These are phyloP conservation scores for Sapria himalayana DNA, from an alignment of 345 rosid species.

Conservation along the genomic window DNA sequence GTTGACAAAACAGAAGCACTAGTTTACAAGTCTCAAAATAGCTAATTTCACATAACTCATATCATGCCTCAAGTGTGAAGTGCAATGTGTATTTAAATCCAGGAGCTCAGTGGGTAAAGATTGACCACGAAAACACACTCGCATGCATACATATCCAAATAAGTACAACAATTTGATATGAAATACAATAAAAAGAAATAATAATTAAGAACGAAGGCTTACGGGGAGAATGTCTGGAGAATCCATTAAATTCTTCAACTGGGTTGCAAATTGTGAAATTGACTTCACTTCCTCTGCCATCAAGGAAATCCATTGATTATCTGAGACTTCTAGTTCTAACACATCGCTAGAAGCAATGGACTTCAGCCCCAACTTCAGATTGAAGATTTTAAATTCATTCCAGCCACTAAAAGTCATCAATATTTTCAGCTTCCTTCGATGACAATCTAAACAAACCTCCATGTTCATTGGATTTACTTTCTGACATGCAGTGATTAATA, in stretches of 20 bases:
- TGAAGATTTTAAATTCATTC: constrained; percentile 20
- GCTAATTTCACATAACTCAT: too few relatives aligned
- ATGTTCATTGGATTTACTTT: constrained; percentile 32
- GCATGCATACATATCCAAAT: too few relatives aligned
- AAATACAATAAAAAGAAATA: constrained; percentile 3
- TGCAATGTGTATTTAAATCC: too few relatives aligned
- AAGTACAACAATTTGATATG: too few relatives aligned
- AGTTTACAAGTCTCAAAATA: too few relatives aligned
- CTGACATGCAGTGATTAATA: constrained; percentile 52
- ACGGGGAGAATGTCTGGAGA: constrained; percentile 49
- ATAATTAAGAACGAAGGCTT: constrained; percentile 5
- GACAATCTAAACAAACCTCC: constrained; percentile 57
- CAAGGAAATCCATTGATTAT: constrained; percentile 30
- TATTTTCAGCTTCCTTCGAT: constrained; percentile 56
- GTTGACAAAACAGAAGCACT: too few relatives aligned
- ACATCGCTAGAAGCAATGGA: constrained; percentile 16
- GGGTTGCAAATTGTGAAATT: constrained; percentile 35
- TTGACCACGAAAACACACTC: too few relatives aligned
- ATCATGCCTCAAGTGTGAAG: too few relatives aligned
- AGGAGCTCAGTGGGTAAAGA: too few relatives aligned
- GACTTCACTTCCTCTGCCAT: constrained; percentile 70
- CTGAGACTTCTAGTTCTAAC: constrained; percentile 19
- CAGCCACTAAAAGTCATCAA: constrained; percentile 37
- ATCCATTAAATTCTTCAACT: constrained; percentile 33
- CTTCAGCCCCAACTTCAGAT: constrained; percentile 13